Percentiles rank a stretch among this genome's conserved stretches.
phyloP scores from a whole-genome alignment of 2,329 filamentous ascomycete genomes.

The Hysterium pulicare region DNA sequence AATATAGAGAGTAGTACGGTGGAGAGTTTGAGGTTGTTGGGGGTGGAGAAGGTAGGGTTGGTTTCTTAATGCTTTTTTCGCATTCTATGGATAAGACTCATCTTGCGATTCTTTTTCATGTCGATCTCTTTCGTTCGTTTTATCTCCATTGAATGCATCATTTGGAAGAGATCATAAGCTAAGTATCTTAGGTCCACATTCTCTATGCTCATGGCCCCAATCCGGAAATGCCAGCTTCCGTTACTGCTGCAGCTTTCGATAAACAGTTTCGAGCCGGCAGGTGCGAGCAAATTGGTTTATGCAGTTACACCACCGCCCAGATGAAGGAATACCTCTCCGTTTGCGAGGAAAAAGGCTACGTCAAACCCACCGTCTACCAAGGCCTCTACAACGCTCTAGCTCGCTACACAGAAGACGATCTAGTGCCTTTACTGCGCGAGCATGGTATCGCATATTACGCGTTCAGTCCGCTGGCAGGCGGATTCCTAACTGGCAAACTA shows the following conservation, averaged over 20 bases:
- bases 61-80: too few relatives aligned
- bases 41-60: neutral
- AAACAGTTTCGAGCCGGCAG: neutral
- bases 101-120: too few relatives aligned
- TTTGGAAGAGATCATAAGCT: too few relatives aligned
- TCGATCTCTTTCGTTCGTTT: too few relatives aligned
- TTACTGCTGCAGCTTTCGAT: neutral
- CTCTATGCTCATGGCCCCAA: conserved; percentile 1
- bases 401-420: conserved; percentile 4
- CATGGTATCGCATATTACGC: conserved; percentile 28
- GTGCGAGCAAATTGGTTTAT: conserved; percentile 26
- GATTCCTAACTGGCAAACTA: conserved; percentile 6
- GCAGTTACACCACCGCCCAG: conserved; percentile 27
- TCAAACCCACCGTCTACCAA: conserved; percentile 35
- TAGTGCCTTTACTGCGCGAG: conserved; percentile 7
- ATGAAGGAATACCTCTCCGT: conserved; percentile 29
- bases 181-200: neutral
- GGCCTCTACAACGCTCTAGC: conserved; percentile 29
- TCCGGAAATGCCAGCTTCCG: neutral
- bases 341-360: conserved; percentile 21
- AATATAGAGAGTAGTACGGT: neutral
- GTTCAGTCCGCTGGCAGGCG: conserved; percentile 18
- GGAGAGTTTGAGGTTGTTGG: neutral
- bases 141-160: too few relatives aligned
- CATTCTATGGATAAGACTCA: too few relatives aligned